Base-by-base conservation (phyloP, 2,329 filamentous ascomycete genomes). In the Fusarium nygamai region DNA sequence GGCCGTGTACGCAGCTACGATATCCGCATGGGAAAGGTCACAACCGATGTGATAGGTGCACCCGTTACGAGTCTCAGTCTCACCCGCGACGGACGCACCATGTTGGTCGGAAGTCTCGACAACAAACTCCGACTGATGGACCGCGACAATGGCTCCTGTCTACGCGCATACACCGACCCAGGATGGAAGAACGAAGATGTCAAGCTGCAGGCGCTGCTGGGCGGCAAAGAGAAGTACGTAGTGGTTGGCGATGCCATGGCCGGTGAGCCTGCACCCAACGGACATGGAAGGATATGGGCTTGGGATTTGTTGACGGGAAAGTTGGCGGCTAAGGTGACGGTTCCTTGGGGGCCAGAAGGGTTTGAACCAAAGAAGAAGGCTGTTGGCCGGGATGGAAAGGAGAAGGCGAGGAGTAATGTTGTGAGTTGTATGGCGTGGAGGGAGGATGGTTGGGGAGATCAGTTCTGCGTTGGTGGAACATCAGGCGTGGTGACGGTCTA, bases 291-390 rank as follows among this genome's bases (percentile, higher is more conserved):
- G 78, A 83, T 95, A 13, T 92, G 92, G 85, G 94, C 91, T 4
- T 98, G 96, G 96, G 95, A 98, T 83, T 84, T 97, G 27, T 81
- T 98, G 62, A 92, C 88, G 11, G 95, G 94, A 3, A 89, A 91
- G 62, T 80, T 93, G 58, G 86, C 90, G 66, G 90, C 92, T 38
- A 90, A 86, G 73, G 83, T 98, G 11, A 83, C 81, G 41, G 85
- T 90, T 8, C 88, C 89, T 1, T 90, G 88, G 89, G 88, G 88
- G 3, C 87, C 87, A 8, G 78, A 80, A n/a, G 86, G 85, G 7
- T 82, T 83, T 46, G 86, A 86, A 44, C 81, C 81, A 1, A 85
- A 83, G 79, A 90, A 86, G 80, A 88, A 83, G 75, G 85, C 86
- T 19, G 82, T 92, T 20, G 90, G 89, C 2, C 86, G 86, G 67